These are phyloP conservation scores for Panellus pusillus DNA, from an alignment of 768 basidiomycete species.

Conservation along the genomic window DNA sequence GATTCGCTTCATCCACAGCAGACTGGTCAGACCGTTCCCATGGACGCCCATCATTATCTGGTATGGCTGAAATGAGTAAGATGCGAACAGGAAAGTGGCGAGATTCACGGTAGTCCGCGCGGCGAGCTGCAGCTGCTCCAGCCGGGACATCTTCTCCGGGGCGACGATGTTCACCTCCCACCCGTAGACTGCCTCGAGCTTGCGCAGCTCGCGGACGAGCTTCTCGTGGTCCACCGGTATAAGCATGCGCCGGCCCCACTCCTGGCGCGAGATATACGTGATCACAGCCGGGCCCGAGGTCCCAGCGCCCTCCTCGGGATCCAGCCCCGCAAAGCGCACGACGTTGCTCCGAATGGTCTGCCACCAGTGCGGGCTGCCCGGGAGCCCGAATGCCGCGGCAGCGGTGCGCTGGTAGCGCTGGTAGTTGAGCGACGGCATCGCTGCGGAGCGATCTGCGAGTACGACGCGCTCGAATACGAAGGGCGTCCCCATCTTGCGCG, in stretches of 20 bases:
- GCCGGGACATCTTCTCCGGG: constrained; percentile 77
- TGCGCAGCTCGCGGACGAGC: constrained; percentile 72
- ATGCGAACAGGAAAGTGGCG: background rate
- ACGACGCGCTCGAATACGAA: constrained; percentile 88
- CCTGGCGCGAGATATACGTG: constrained; percentile 89
- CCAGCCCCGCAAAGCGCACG: constrained; percentile 66
- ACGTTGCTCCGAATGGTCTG: constrained; percentile 71
- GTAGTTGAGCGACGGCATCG: constrained; percentile 70
- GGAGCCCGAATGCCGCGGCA: constrained; percentile 70
- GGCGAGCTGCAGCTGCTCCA: constrained; percentile 79
- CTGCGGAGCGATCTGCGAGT: constrained; percentile 82
- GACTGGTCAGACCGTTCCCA: constrained; percentile 85
- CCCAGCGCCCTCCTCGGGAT: constrained; percentile 41
- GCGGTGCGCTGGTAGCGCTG: constrained; percentile 74
- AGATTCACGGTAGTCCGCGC: constrained; percentile 78
- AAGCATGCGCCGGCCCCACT: constrained; percentile 85
- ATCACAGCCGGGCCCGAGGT: constrained; percentile 71
- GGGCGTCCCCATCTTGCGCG: constrained; percentile 64
- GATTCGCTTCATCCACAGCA: constrained; percentile 90
- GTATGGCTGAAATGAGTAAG: constrained; percentile 3
- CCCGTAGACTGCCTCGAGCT: constrained; percentile 66
- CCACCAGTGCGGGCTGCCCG: constrained; percentile 86
- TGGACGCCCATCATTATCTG: constrained; percentile 96
- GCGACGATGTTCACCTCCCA: constrained; percentile 88
- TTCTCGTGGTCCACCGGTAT: constrained; percentile 74